Base-by-base conservation (phyloP, 306 rosid species). In the Phaseolus lunatus region DNA sequence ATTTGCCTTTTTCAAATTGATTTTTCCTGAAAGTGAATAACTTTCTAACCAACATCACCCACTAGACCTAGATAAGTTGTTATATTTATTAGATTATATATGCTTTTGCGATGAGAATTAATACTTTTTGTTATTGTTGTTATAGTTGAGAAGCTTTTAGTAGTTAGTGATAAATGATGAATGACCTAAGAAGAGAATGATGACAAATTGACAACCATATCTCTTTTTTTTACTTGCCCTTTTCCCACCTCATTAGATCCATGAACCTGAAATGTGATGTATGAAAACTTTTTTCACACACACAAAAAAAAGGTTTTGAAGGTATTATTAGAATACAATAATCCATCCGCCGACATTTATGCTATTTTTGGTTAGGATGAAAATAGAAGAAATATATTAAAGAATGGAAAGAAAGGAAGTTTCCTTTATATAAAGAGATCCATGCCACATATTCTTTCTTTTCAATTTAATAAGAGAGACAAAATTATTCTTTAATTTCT, bases 151-250 rank as follows among this genome's bases (percentile, higher is more conserved):
- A 52, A 52, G 65, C 52, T 69, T 31, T 79, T 73, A 67, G 70
- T 73, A 48, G 78, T 31, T 72, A 72, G 23, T 20, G 45, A 41
- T 69, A 4, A 64, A 39, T 14, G 22, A 50, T 70, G 5, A 37
- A 39, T 54, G 72, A 65, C 50, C 50, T 75, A 19, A 52, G 37
- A 31, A 26, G 81, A 84, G 47, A 79, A 63, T 33, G 81, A 79
- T 23, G 82, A 84, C 79, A 79, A 56, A 14, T 80, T 84, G 84
- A 75, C 81, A 75, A 79, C 75, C 49, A 78, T 61, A 48, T 78
- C 62, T 57, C 15, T 74, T 45, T 66, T 68, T 74, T n/a, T 66
- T 3, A 14, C 14, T 29, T 24, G 22, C 63, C 78, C 72, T 78
- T 73, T 78, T 27, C 24, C 71, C 47, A 56, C 27, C 22, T 26